Evolutionary conservation across 306 rosid genomes (phyloP), one percentile per base, ranked within the genome.

Genomic region (Oemleria cerasiformis): DNA sequence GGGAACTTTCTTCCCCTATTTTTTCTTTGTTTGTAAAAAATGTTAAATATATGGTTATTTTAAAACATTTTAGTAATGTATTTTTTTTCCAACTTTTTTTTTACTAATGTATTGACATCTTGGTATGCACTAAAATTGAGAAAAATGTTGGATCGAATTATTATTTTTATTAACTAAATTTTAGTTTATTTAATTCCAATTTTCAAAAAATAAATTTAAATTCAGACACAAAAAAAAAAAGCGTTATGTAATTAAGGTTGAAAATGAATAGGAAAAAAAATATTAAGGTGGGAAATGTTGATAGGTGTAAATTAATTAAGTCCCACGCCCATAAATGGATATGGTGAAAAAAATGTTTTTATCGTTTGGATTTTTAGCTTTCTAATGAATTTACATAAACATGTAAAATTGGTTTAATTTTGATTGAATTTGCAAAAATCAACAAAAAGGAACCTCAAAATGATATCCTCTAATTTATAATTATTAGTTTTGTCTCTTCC

Each of bases 321-420:
- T 59, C 68, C 73, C 66, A 70, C 50, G 67, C 36, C 9, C 23
- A 3, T 54, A 42, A 13, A n/a, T 67, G 13, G 42, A 41, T 62
- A 38, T 53, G 4, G 8, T 3, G 75, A 71, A 15, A 50, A 1
- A n/a, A 0, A 14, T 2, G 42, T 56, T 2, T 25, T 7, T 65
- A 30, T 38, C 19, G 54, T 39, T 40, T 30, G 19, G 1, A 16
- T 21, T 58, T 44, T 14, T 0, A 17, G 17, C 14, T 30, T 30
- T 30, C 36, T 30, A 30, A 1, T 30, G 36, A 2, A 30, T 30
- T 30, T 30, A 30, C 36, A 2, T 30, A 2, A 1, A 4, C 36
- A 30, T 30, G 36, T 30, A 30, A 30, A 30, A 30, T 30, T 30
- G 2, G 36, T 30, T 30, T 30, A 2, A 30, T 30, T 34, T 13